Percentiles rank a stretch among this genome's conserved stretches.
Evolutionary conservation across 169 alveolate species (phyloP).

Genomic region (Plasmodium inui): DNA sequence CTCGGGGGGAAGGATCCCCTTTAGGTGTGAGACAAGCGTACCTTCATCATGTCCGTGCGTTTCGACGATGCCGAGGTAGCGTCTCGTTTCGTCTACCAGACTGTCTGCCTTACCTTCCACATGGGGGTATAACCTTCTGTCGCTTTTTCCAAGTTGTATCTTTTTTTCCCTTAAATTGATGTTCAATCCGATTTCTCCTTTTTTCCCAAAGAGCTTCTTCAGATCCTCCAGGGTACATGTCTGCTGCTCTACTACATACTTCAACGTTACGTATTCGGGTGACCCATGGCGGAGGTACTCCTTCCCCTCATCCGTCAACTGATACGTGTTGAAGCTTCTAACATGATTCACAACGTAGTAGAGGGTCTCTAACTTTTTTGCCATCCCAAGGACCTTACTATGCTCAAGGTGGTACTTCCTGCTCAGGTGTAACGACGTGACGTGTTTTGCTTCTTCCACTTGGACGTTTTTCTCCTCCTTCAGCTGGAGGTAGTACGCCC

Average conservation of each 20-base stretch:
- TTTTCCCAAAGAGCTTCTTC: background rate
- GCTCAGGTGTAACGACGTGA: conserved; percentile 62
- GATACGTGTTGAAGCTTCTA: conserved; percentile 61
- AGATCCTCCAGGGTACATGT: conserved; percentile 16
- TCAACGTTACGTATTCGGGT: conserved; percentile 83
- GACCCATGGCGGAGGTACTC: conserved; percentile 82
- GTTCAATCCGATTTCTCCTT: conserved; percentile 54
- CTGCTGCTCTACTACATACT: conserved; percentile 52
- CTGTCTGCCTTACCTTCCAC: conserved; percentile 24
- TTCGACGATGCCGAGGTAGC: background rate
- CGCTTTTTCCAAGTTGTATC: conserved; percentile 25
- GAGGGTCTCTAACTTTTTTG: conserved; percentile 85
- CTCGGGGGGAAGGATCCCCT: background rate
- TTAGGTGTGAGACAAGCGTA: background rate
- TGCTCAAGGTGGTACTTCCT: conserved; percentile 79
- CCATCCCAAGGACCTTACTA: conserved; percentile 83
- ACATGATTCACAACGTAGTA: conserved; percentile 82
- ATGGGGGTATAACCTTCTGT: conserved; percentile 39
- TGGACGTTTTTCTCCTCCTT: background rate
- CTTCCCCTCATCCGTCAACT: conserved; percentile 83
- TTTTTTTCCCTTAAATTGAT: conserved; percentile 12
- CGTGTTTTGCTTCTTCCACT: conserved; percentile 25
- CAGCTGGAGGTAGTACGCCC: conserved; percentile 5
- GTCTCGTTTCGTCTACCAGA: conserved; percentile 66
- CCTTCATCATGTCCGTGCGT: conserved; percentile 30